phyloP scores from a whole-genome alignment of 2,329 filamentous ascomycete species.

The Leptodontidium sp. region DNA sequence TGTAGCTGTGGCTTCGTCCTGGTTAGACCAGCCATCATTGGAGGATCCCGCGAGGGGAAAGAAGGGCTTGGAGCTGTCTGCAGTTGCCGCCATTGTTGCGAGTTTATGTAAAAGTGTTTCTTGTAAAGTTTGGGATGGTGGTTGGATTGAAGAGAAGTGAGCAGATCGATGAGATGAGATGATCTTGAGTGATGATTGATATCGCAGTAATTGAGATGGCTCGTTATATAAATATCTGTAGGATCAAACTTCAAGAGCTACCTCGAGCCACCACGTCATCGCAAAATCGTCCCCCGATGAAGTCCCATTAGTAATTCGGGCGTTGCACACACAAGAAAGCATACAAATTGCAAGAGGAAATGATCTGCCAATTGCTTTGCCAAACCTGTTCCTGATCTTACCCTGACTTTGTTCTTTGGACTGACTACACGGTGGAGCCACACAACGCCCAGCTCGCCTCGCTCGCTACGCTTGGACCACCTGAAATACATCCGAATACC shows the following conservation, averaged over 20 bases:
- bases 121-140: too few species aligned
- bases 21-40: conserved; percentile 55
- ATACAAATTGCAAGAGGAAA: neutral
- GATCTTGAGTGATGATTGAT: too few species aligned
- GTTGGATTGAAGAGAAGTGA: too few species aligned
- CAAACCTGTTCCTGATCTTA: neutral
- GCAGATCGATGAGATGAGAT: too few species aligned
- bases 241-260: too few species aligned
- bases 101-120: neutral
- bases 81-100: conserved; percentile 19
- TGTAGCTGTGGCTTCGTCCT: conserved; percentile 61
- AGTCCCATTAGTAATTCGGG: conserved; percentile 1
- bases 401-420: neutral
- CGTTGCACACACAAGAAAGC: neutral
- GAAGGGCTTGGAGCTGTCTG: conserved; percentile 46
- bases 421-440: neutral
- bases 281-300: neutral
- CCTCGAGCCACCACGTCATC: too few species aligned
- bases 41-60: conserved; percentile 51
- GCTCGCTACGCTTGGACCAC: conserved; percentile 15
- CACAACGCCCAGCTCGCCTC: neutral
- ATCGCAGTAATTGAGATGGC: too few species aligned
- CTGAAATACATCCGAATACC: too few species aligned
- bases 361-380: neutral
- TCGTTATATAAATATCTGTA: too few species aligned